Conservation (phyloP, 345 rosid genomes). For the Iberis pinnata region DNA sequence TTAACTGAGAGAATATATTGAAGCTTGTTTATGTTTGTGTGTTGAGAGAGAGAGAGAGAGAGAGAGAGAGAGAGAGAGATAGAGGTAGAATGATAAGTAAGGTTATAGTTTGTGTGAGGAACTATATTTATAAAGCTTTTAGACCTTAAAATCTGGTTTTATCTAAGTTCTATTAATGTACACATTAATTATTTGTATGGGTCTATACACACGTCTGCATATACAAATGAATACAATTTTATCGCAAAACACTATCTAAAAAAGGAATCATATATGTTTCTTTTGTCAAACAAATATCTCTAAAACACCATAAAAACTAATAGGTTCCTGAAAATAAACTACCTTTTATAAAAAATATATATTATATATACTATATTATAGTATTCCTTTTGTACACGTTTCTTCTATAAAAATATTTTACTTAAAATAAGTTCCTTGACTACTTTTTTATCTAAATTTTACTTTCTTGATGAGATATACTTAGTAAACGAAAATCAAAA, state of each 20-base stretch:
- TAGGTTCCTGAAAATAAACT: constrained; percentile 4
- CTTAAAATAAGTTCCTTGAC: not conserved
- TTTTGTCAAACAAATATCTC: too few species aligned
- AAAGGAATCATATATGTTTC: too few species aligned
- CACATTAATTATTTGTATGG: constrained; percentile 17
- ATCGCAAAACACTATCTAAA: too few species aligned
- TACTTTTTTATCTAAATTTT: constrained; percentile 21
- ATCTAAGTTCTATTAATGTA: not conserved
- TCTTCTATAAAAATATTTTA: constrained; percentile 10
- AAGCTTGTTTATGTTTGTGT: not conserved
- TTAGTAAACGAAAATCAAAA: not conserved
- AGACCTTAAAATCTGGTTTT: not conserved
- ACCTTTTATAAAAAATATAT: constrained; percentile 1
- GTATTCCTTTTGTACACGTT: constrained; percentile 17
- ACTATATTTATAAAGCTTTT: constrained; percentile 22
- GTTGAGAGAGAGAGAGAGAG: constrained; percentile 1
- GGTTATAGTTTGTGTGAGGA: constrained; percentile 23
- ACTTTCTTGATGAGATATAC: constrained; percentile 6
- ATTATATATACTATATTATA: not conserved
- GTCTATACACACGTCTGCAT: too few species aligned
- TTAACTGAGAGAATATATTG: constrained; percentile 1
- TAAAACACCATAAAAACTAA: not conserved
- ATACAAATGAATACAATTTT: not conserved
- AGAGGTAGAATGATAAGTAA: constrained; percentile 7
- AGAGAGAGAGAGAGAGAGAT: constrained; percentile 1